Percentiles rank a stretch among this genome's conserved stretches.
Evolutionary conservation across 176 grass and related monocot species (phyloP).

Genomic region (Eremochloa ophiuroides): DNA sequence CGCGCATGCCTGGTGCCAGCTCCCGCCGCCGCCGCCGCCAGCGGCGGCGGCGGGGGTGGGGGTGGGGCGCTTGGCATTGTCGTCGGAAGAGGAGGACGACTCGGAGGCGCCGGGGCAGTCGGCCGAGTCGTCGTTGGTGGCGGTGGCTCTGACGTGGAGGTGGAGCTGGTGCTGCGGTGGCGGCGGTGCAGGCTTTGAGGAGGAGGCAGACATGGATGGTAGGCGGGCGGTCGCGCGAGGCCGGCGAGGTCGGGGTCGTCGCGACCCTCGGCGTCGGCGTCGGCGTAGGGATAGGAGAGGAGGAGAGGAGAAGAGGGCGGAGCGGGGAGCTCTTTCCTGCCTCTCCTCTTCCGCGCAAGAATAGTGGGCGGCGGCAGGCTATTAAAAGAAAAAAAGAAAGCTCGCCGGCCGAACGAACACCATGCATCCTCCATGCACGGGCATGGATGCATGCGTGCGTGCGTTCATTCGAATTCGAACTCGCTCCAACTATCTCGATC

Average conservation of each 20-base stretch:
- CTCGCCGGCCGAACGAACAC: background rate
- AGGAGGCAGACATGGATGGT: conserved; percentile 13
- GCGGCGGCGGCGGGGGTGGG: no score
- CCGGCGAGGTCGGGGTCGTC: conserved; percentile 37
- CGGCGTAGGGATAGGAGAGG: conserved; percentile 35
- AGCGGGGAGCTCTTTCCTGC: background rate
- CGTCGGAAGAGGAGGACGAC: conserved; percentile 20
- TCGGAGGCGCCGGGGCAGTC: background rate
- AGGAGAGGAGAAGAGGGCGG: background rate
- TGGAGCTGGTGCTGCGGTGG: background rate
- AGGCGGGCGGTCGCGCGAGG: background rate
- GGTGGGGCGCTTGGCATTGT: no score
- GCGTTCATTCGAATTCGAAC: background rate
- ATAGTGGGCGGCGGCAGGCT: background rate
- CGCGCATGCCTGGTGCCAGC: no score
- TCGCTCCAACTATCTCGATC: background rate
- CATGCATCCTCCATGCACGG: background rate
- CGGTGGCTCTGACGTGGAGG: background rate
- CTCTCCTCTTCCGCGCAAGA: background rate
- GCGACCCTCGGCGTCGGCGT: background rate
- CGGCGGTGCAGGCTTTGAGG: background rate
- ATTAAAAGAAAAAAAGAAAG: background rate
- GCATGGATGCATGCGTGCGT: background rate
- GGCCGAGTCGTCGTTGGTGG: background rate
- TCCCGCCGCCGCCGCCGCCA: no score